phyloP scores from a whole-genome alignment of 805 yeast species.

The Nakazawaea populi region DNA sequence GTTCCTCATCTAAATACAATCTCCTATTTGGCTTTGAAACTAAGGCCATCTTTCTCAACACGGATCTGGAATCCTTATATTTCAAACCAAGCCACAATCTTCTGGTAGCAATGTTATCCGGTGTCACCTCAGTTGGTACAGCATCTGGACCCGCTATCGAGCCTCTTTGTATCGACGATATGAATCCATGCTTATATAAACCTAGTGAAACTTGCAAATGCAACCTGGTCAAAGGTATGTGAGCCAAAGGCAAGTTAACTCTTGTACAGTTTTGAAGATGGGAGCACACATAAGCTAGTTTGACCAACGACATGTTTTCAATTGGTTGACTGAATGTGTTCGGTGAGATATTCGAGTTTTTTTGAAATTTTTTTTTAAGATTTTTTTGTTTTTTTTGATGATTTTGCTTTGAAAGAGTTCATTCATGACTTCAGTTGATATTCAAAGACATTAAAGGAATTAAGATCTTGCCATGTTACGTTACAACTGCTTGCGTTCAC shows the following conservation, averaged over 20 bases:
- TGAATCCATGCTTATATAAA: constrained; percentile 85
- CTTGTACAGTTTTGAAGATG: constrained; percentile 85
- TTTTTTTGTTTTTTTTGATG: too few species aligned
- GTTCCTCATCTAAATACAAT: constrained; percentile 56
- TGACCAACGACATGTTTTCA: constrained; percentile 70
- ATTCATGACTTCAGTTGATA: too few species aligned
- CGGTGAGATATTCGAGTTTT: background rate
- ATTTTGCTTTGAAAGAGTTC: too few species aligned
- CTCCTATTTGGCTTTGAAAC: constrained; percentile 83
- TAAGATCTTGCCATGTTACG: too few species aligned
- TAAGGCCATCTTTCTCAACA: constrained; percentile 62
- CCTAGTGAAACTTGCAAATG: constrained; percentile 82
- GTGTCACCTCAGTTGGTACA: constrained; percentile 70
- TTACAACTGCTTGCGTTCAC: too few species aligned
- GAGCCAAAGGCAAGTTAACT: constrained; percentile 67
- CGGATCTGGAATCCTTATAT: constrained; percentile 76
- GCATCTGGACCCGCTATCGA: constrained; percentile 79
- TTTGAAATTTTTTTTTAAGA: background rate
- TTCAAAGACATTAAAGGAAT: too few species aligned
- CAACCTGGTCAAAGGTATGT: constrained; percentile 76
- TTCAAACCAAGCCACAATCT: constrained; percentile 90
- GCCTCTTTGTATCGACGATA: constrained; percentile 81
- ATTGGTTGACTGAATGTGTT: background rate
- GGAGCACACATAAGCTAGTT: constrained; percentile 77
- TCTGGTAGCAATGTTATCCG: constrained; percentile 79